Evolutionary conservation across 192 early-diverging fungal genomes (phyloP).

Genomic region (Coemansia sp.): DNA sequence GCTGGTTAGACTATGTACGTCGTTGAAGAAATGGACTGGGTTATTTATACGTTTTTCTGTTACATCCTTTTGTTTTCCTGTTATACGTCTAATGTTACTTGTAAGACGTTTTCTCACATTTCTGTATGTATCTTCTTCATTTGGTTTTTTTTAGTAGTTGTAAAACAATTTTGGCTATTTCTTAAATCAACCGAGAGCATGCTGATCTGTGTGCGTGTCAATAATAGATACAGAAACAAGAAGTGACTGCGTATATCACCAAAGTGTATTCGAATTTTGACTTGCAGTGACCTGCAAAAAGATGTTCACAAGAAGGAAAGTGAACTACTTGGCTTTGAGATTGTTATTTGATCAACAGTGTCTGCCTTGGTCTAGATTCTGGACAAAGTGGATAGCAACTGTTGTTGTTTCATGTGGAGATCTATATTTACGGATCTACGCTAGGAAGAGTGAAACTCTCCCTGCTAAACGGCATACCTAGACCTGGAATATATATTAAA

Average conservation of each 20-base stretch:
- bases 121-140: not conserved
- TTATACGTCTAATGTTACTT: not conserved
- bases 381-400: too few relatives aligned
- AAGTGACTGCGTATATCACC: not conserved
- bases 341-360: too few relatives aligned
- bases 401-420: too few relatives aligned
- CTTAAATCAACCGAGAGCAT: not conserved
- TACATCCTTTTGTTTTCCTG: not conserved
- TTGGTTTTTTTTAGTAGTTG: too few relatives aligned
- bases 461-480: too few relatives aligned
- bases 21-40: not conserved
- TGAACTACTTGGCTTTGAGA: too few relatives aligned
- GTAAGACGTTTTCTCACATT: not conserved
- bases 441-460: too few relatives aligned
- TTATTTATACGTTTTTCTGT: slow-evolving; percentile 13
- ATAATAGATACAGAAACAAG: not conserved
- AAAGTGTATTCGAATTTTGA: not conserved
- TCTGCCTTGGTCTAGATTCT: too few relatives aligned
- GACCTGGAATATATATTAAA: too few relatives aligned
- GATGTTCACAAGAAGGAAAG: not conserved
- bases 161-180: not conserved
- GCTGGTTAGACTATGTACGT: not conserved
- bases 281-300: not conserved
- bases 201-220: not conserved
- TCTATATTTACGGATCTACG: too few relatives aligned